phyloP scores from a whole-genome alignment of 495 filamentous ascomycete genomes.

The Lindgomyces ingoldianus region DNA sequence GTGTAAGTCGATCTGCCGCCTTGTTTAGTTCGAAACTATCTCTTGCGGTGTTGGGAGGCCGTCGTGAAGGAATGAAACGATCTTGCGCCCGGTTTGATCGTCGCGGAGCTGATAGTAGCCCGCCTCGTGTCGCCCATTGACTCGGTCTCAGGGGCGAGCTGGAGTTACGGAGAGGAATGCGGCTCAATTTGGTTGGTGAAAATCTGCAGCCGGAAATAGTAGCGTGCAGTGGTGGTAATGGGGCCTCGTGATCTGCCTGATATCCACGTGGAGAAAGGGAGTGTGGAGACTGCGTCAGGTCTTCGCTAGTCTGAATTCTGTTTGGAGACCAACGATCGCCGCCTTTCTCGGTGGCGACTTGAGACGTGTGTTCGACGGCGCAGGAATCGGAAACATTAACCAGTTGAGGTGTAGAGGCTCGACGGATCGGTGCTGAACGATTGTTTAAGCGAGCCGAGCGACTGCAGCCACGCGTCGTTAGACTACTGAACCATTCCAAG shows the following conservation, averaged over 20 bases:
- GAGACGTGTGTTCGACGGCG: neutral
- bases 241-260: neutral
- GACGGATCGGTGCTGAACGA: slow-evolving; percentile 5
- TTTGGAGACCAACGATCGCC: neutral
- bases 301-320: neutral
- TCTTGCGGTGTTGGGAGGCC: slow-evolving; percentile 47
- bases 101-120: slow-evolving; percentile 18
- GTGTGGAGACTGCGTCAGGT: neutral
- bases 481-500: neutral
- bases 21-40: slow-evolving; percentile 69
- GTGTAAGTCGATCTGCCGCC: slow-evolving; percentile 58
- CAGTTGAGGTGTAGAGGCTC: neutral
- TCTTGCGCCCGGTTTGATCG: slow-evolving; percentile 51
- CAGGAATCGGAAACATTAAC: neutral
- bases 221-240: neutral
- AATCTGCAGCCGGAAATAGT: neutral
- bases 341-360: neutral
- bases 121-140: slow-evolving; percentile 32
- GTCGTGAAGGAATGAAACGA: slow-evolving; percentile 67
- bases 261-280: neutral
- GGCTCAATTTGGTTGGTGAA: slow-evolving; percentile 1
- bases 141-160: slow-evolving; percentile 32
- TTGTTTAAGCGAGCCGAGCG: slow-evolving; percentile 1
- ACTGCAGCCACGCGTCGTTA: neutral
- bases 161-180: slow-evolving; percentile 17